These are phyloP conservation scores for Cystofilobasidium macerans DNA, from an alignment of 768 basidiomycete genomes.

Conservation along the genomic window DNA sequence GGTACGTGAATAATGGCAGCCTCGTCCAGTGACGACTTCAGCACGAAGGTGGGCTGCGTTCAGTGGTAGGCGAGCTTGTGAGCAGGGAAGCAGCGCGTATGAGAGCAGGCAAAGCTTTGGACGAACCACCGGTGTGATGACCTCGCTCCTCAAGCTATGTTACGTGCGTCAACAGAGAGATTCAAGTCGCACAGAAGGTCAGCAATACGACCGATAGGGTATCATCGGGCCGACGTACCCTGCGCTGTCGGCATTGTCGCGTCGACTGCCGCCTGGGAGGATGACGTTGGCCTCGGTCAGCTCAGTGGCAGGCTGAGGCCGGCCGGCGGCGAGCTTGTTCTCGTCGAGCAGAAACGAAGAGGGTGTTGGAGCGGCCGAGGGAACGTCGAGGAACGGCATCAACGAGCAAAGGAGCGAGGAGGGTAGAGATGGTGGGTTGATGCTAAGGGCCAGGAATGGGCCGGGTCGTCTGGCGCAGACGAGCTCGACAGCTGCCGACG, in stretches of 20 bases:
- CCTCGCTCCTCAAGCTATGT: constrained; percentile 2
- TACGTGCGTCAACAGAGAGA: no score
- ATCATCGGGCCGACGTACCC: no score
- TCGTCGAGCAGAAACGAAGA: constrained; percentile 12
- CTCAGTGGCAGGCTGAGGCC: neutral
- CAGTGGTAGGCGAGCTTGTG: neutral
- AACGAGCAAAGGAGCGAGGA: neutral
- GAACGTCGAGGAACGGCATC: constrained; percentile 23
- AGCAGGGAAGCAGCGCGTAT: neutral
- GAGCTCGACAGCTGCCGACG: neutral
- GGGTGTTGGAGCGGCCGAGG: neutral
- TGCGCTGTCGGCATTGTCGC: no score
- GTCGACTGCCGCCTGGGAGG: constrained; percentile 7
- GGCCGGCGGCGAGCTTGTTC: constrained; percentile 5
- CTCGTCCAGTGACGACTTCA: constrained; percentile 21
- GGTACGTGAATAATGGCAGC: constrained; percentile 9
- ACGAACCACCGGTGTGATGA: constrained; percentile 7
- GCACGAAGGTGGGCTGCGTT: constrained; percentile 20
- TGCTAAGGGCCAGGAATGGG: no score
- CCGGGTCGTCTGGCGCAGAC: no score
- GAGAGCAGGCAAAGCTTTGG: neutral
- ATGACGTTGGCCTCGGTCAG: neutral
- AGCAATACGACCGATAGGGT: no score
- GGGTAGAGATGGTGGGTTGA: no score
- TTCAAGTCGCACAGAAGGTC: no score